Base-by-base conservation (phyloP, 495 filamentous ascomycete species). In the Parathielavia hyrcaniae region DNA sequence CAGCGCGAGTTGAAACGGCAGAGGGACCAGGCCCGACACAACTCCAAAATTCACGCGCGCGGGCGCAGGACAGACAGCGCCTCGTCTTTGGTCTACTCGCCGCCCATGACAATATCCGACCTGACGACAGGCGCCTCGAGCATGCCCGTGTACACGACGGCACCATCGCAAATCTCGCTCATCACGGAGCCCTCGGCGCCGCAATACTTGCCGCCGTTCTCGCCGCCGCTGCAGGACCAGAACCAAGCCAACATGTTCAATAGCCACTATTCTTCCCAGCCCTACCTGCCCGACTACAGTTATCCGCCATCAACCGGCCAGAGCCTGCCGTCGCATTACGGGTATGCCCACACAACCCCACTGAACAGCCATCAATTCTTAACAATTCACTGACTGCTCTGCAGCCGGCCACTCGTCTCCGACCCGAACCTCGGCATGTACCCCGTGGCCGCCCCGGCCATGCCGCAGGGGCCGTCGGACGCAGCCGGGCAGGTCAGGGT, bases 401-500 rank as follows among this genome's bases (percentile, higher is more conserved):
- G 32, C 57, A 71, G 67, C 34, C 72, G 74, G 23, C 68, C 67
- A 43, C 63, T 71, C 32, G 71, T 72, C 54, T 61, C 63, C 48
- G 75, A 79, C 12, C 53, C 73, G 2, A 68, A 60, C 40, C 68
- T 79, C 39, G 60, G 61, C 11, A 72, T 78, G 73, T 79, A 79
- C 51, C 63, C 71, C 19, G 71, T 75, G 35, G 69, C 65, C 10
- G 69, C 65, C 10, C 61, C 70, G 17, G 54, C 65, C 19, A 67
- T 71, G 59, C 60, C 61, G 11, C 58, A 60, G 11, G 55, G 64
- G 23, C 34, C 68, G 1, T 45, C 60, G 63, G 79, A 67, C 19
- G 62, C 73, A 20, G 61, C 59, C 10, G 79, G 79, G 17, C 78
- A 82, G 51, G 82, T 88, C 5, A 79, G 88, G 50, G 81, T 91